Percentiles rank a stretch among this genome's conserved stretches.
phyloP scores from a whole-genome alignment of 1,284 basidiomycete species.

The Fistulinella cinereoalba region DNA sequence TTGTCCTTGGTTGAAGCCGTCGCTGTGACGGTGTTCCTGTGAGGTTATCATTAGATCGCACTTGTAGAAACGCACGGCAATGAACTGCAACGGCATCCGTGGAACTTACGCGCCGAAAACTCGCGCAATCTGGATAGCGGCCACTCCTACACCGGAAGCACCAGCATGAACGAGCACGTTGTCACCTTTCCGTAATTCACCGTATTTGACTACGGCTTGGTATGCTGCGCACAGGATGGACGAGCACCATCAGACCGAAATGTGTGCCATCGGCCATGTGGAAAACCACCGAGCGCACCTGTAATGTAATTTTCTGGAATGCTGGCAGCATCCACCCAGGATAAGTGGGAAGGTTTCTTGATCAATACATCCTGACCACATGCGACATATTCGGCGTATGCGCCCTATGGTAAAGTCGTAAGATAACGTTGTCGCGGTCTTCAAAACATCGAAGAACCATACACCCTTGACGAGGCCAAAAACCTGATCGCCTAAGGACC shows the following conservation, averaged over 20 bases:
- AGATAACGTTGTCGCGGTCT: constrained; percentile 6
- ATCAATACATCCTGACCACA: constrained; percentile 69
- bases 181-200: constrained; percentile 67
- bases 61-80: too few species aligned
- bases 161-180: constrained; percentile 87
- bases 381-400: constrained; percentile 88
- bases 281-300: constrained; percentile 43
- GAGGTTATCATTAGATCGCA: constrained; percentile 9
- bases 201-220: constrained; percentile 75
- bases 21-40: constrained; percentile 68
- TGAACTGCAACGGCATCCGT: constrained; percentile 4
- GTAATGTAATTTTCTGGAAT: constrained; percentile 88
- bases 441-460: constrained; percentile 22
- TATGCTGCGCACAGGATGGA: constrained; percentile 52
- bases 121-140: constrained; percentile 87
- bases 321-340: constrained; percentile 82
- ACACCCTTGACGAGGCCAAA: constrained; percentile 77
- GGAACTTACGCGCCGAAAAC: constrained; percentile 67
- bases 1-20: constrained; percentile 89
- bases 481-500: constrained; percentile 81
- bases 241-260: constrained; percentile 3
- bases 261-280: constrained; percentile 4
- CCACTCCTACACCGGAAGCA: constrained; percentile 87
- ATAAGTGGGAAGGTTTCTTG: constrained; percentile 72
- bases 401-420: constrained; percentile 54